These are phyloP conservation scores for Kwoniella heveanensis DNA, from an alignment of 768 basidiomycete species.

Conservation along the genomic window DNA sequence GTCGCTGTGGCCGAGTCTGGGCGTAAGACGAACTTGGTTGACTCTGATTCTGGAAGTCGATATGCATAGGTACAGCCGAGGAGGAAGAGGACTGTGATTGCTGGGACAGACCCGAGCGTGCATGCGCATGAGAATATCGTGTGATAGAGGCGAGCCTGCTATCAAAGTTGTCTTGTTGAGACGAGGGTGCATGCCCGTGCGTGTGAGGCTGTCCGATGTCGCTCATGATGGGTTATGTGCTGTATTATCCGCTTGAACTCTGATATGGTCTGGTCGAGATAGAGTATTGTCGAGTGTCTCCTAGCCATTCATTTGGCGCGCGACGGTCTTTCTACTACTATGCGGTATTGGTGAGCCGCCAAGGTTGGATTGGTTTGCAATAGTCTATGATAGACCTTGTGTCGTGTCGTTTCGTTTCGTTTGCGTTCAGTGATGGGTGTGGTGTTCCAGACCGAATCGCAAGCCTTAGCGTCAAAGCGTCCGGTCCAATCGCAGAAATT, in stretches of 20 bases:
- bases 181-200: not conserved
- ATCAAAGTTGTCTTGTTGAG: not conserved
- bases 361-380: too few relatives aligned
- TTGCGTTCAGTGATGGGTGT: too few relatives aligned
- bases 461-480: too few relatives aligned
- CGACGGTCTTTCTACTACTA: too few relatives aligned
- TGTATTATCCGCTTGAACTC: too few relatives aligned
- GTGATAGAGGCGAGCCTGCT: not conserved
- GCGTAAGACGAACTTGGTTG: not conserved
- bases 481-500: too few relatives aligned
- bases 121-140: not conserved
- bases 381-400: too few relatives aligned
- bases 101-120: not conserved
- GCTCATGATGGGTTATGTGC: not conserved
- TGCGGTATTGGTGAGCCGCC: too few relatives aligned
- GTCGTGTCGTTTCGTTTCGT: too few relatives aligned
- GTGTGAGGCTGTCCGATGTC: not conserved
- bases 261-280: too few relatives aligned
- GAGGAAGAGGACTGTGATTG: slow-evolving; percentile 3
- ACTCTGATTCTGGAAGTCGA: not conserved
- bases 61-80: not conserved
- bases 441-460: not conserved
- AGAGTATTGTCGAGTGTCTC: too few relatives aligned
- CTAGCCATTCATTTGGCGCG: too few relatives aligned
- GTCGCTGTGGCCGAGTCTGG: not conserved